A percentile compares a stretch with the other conserved stretches of the same genome.
Conservation (phyloP, 345 rosid species). For the Luvunga scandens region DNA sequence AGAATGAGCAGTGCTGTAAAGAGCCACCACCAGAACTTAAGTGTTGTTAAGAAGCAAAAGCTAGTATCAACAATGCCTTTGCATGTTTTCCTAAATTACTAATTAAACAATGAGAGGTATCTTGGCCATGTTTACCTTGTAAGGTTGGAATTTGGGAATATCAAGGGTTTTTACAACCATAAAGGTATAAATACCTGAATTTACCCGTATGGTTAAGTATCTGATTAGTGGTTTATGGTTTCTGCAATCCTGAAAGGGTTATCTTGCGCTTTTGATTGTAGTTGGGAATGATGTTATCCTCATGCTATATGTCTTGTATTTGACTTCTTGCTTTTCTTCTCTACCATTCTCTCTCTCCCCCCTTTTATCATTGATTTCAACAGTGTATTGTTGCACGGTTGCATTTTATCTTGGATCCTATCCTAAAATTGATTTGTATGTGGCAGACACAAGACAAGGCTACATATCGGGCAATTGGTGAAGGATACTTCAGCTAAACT, state of each 20-base stretch:
- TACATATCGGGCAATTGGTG: constrained; percentile 80
- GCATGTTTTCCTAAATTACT: neutral
- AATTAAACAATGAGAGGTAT: neutral
- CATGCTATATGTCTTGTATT: neutral
- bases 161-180: neutral
- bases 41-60: neutral
- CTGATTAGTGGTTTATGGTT: too few relatives aligned
- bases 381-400: neutral
- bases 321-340: neutral
- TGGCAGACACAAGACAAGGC: constrained; percentile 78
- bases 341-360: neutral
- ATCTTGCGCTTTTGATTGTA: neutral
- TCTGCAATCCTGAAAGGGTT: neutral
- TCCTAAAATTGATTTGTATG: constrained; percentile 18
- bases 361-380: neutral
- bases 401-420: neutral
- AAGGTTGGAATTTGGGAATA: neutral
- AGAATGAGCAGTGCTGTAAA: neutral
- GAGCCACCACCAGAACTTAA: neutral
- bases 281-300: neutral
- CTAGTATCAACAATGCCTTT: neutral
- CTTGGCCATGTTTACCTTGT: neutral
- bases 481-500: constrained; percentile 94
- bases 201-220: too few relatives aligned
- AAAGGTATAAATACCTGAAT: neutral